Percentiles rank a stretch among this genome's conserved stretches.
Conservation (phyloP, 495 filamentous ascomycete species). For the Talaromyces nanjingensis region DNA sequence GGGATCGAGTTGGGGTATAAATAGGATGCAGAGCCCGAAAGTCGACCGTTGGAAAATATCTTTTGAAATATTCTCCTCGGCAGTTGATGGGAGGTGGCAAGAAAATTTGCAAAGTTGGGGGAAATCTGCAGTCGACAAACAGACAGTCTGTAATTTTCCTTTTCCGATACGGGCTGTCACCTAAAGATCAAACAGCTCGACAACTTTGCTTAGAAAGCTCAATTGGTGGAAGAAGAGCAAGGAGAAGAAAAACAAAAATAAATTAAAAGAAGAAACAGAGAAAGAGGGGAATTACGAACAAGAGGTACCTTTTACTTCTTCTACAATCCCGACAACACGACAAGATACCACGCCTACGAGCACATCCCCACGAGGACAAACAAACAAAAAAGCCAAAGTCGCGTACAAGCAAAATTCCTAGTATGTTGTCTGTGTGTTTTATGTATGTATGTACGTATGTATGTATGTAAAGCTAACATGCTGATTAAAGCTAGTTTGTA, state of each 20-base stretch:
- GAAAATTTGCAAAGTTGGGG: too few relatives aligned
- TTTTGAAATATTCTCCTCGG: not conserved
- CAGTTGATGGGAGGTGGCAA: not conserved
- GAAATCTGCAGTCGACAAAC: not conserved
- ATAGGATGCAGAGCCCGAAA: not conserved
- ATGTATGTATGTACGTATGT: not conserved
- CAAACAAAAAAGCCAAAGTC: not conserved
- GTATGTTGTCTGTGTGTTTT: not conserved
- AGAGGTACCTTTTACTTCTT: not conserved
- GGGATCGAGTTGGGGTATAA: slow-evolving; percentile 1
- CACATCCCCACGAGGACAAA: not conserved
- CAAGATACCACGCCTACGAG: not conserved
- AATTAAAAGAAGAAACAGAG: slow-evolving; percentile 14
- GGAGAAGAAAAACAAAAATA: slow-evolving; percentile 18
- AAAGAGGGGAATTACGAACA: slow-evolving; percentile 14
- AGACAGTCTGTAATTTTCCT: not conserved
- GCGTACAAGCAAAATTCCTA: not conserved
- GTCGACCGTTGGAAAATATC: not conserved
- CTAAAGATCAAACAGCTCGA: not conserved
- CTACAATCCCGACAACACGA: not conserved
- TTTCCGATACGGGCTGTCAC: not conserved
- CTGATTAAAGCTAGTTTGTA: not conserved
- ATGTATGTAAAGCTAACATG: not conserved
- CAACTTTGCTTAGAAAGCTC: not conserved
- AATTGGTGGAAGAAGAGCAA: slow-evolving; percentile 15